A percentile compares a stretch with the other conserved stretches of the same genome.
Conservation (phyloP, 768 basidiomycete genomes). For the Leccinellum albellum region DNA sequence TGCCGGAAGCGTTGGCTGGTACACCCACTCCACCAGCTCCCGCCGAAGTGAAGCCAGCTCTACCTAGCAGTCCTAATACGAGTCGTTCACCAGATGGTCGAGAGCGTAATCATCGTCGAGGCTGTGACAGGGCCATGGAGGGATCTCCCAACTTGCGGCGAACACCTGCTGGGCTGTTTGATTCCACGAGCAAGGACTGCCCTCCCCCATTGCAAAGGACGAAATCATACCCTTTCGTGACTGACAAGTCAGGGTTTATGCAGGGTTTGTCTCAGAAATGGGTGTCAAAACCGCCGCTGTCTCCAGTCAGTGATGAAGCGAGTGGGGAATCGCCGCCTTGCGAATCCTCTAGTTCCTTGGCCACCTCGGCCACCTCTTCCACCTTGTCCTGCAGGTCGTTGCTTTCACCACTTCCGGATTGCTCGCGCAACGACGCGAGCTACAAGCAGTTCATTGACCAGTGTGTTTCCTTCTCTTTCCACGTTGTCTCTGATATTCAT, state of each 20-base stretch:
- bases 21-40: slow-evolving; percentile 7
- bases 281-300: slow-evolving; percentile 9
- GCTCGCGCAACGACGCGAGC: slow-evolving; percentile 32
- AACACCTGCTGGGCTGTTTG: slow-evolving; percentile 47
- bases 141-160: slow-evolving; percentile 33
- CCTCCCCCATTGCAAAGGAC: slow-evolving; percentile 27
- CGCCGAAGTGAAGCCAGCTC: slow-evolving; percentile 8
- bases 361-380: slow-evolving; percentile 45
- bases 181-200: slow-evolving; percentile 19
- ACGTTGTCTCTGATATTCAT: background rate
- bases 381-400: slow-evolving; percentile 43
- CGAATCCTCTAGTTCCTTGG: slow-evolving; percentile 40
- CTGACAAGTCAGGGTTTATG: background rate
- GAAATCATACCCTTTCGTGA: slow-evolving; percentile 36
- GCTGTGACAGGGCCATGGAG: slow-evolving; percentile 44
- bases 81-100: slow-evolving; percentile 12
- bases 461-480: slow-evolving; percentile 38
- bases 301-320: slow-evolving; percentile 16
- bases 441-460: slow-evolving; percentile 64
- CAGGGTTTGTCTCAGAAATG: slow-evolving; percentile 9
- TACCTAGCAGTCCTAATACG: slow-evolving; percentile 9
- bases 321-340: slow-evolving; percentile 47
- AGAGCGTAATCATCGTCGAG: slow-evolving; percentile 53
- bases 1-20: slow-evolving; percentile 8
- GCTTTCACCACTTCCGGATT: slow-evolving; percentile 38